These are phyloP conservation scores for Lecanosticta acicola DNA, from an alignment of 2,329 filamentous ascomycete genomes.

Conservation along the genomic window DNA sequence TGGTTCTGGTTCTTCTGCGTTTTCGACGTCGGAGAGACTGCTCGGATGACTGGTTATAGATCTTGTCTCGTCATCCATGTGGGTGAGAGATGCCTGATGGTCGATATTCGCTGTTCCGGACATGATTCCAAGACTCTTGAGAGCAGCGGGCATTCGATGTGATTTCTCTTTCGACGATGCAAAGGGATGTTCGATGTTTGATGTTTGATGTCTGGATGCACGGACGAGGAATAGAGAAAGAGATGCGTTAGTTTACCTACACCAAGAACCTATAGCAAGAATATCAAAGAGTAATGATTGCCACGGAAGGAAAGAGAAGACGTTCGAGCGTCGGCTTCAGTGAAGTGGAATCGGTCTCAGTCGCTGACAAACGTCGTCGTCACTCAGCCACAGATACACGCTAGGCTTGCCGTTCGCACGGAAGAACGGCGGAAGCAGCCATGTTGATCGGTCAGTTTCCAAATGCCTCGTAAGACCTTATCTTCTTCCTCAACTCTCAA, in stretches of 20 bases:
- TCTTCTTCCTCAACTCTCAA: no score
- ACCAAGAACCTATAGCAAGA: background rate
- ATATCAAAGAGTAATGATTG: background rate
- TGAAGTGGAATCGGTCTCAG: background rate
- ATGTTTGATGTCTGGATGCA: no score
- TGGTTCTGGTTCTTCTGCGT: conserved; percentile 17
- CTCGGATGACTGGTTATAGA: conserved; percentile 7
- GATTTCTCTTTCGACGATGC: background rate
- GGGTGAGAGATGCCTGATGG: conserved; percentile 1
- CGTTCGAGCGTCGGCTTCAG: background rate
- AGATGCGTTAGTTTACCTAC: background rate
- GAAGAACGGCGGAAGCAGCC: background rate
- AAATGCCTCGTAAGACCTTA: no score
- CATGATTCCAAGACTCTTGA: conserved; percentile 1
- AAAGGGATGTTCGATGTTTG: background rate
- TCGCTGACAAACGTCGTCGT: background rate
- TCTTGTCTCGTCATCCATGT: conserved; percentile 7
- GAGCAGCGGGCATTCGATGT: conserved; percentile 2
- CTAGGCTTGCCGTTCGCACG: background rate
- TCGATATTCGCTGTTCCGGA: background rate
- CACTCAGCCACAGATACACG: background rate
- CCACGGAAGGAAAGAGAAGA: conserved; percentile 1
- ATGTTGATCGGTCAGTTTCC: no score
- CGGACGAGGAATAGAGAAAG: no score
- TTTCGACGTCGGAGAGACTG: conserved; percentile 13